These are phyloP conservation scores for Veloporphyrellus conicus DNA, from an alignment of 1,284 basidiomycete genomes.

Conservation along the genomic window DNA sequence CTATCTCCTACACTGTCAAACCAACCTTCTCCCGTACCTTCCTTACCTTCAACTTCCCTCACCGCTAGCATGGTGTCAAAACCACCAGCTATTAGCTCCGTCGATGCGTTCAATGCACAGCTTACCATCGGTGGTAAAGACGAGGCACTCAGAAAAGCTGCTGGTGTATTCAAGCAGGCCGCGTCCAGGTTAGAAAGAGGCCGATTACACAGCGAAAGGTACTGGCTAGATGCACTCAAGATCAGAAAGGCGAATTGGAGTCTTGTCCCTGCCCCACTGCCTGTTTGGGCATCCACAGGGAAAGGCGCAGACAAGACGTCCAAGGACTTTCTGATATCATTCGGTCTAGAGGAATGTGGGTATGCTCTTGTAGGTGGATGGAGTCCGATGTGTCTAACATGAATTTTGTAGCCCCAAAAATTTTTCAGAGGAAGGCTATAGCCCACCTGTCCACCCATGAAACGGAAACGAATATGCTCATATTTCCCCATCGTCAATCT, in stretches of 20 bases:
- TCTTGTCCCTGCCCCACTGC: constrained; percentile 69
- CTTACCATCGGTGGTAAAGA: constrained; percentile 73
- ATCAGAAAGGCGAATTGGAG: constrained; percentile 73
- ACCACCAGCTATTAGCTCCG: constrained; percentile 58
- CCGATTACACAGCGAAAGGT: constrained; percentile 57
- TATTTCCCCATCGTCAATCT: constrained; percentile 59
- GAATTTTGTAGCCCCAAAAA: constrained; percentile 48
- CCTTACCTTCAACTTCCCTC: constrained; percentile 39
- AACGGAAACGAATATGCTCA: constrained; percentile 41
- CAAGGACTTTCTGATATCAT: constrained; percentile 74
- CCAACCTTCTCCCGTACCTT: constrained; percentile 20
- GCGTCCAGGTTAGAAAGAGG: constrained; percentile 64
- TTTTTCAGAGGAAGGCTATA: constrained; percentile 60
- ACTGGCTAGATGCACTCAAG: constrained; percentile 75
- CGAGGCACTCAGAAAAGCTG: constrained; percentile 66
- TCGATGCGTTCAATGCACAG: constrained; percentile 72
- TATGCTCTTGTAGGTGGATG: constrained; percentile 9
- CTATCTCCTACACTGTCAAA: constrained; percentile 41
- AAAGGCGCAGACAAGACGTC: constrained; percentile 73
- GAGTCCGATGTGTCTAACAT: constrained; percentile 1
- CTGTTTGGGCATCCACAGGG: constrained; percentile 59
- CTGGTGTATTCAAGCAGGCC: constrained; percentile 62
- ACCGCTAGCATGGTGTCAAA: constrained; percentile 64
- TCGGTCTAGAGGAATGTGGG: constrained; percentile 74
- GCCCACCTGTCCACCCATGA: constrained; percentile 59